Evolutionary conservation across 2,329 filamentous ascomycete species (phyloP).

Genomic region (Botrytis paeoniae): DNA sequence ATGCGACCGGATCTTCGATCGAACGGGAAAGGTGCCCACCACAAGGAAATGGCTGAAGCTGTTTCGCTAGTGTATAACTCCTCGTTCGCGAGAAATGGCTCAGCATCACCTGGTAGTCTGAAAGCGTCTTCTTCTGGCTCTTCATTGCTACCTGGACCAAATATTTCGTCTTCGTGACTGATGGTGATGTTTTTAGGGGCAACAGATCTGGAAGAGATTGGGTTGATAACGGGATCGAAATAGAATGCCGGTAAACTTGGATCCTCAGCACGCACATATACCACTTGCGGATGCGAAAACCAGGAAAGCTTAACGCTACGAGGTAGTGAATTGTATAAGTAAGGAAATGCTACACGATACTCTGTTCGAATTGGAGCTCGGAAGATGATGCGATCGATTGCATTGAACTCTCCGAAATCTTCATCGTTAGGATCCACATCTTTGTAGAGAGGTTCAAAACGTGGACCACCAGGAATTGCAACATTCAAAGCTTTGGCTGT

Average conservation of each 20-base stretch:
- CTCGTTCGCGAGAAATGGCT: slow-evolving; percentile 88
- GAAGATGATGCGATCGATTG: slow-evolving; percentile 98
- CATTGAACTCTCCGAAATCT: slow-evolving; percentile 99
- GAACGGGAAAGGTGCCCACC: slow-evolving; percentile 98
- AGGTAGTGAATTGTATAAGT: slow-evolving; percentile 92
- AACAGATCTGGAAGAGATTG: slow-evolving; percentile 91
- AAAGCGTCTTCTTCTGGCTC: slow-evolving; percentile 75
- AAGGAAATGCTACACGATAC: slow-evolving; percentile 91
- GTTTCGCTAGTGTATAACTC: slow-evolving; percentile 88
- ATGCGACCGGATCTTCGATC: slow-evolving; percentile 90
- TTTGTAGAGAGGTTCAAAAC: slow-evolving; percentile 97
- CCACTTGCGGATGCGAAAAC: slow-evolving; percentile 91
- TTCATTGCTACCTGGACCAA: slow-evolving; percentile 73
- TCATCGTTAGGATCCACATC: slow-evolving; percentile 98
- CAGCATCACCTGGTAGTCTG: slow-evolving; percentile 71
- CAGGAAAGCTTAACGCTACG: slow-evolving; percentile 89
- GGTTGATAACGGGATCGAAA: slow-evolving; percentile 96
- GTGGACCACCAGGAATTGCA: slow-evolving; percentile 92
- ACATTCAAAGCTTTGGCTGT: slow-evolving; percentile 97
- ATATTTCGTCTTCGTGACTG: slow-evolving; percentile 91
- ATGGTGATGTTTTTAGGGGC: slow-evolving; percentile 91
- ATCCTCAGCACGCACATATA: slow-evolving; percentile 85
- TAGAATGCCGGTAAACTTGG: slow-evolving; percentile 92
- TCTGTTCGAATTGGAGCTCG: slow-evolving; percentile 91
- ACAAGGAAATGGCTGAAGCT: slow-evolving; percentile 84